Conservation (phyloP, 1,284 basidiomycete genomes). For the Filobasidium uniguttulatum region DNA sequence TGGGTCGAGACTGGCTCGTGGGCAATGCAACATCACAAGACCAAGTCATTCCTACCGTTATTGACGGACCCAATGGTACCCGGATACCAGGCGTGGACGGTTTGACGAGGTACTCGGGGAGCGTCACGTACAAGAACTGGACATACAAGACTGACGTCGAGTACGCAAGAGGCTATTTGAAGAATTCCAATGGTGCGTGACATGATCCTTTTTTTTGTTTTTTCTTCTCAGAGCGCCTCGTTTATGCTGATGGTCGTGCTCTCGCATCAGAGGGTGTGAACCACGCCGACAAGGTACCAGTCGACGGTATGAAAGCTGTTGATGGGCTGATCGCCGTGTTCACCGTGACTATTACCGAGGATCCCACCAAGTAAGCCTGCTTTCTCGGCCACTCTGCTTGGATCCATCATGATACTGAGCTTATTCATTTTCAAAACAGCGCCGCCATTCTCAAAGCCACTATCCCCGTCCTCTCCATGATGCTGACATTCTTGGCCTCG, state of each 20-base stretch:
- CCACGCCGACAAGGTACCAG: slow-evolving; percentile 52
- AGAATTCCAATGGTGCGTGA: slow-evolving; percentile 45
- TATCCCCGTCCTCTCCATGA: no score
- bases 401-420: no score
- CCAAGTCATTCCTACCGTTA: slow-evolving; percentile 42
- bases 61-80: background rate
- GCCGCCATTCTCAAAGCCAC: no score
- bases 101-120: slow-evolving; percentile 31
- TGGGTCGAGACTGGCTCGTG: slow-evolving; percentile 59
- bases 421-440: no score
- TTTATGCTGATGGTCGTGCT: slow-evolving; percentile 3
- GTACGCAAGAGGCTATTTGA: slow-evolving; percentile 55
- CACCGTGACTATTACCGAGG: slow-evolving; percentile 59
- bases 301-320: slow-evolving; percentile 49
- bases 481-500: no score
- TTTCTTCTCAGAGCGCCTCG: background rate
- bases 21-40: slow-evolving; percentile 56
- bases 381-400: no score
- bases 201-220: slow-evolving; percentile 12
- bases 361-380: no score
- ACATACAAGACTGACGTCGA: slow-evolving; percentile 55
- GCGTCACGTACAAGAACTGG: slow-evolving; percentile 39
- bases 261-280: slow-evolving; percentile 50
- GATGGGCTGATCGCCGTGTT: slow-evolving; percentile 78
- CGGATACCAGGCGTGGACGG: slow-evolving; percentile 44